phyloP scores from a whole-genome alignment of 495 filamentous ascomycete species.

The Aspergillus coremiiformis region DNA sequence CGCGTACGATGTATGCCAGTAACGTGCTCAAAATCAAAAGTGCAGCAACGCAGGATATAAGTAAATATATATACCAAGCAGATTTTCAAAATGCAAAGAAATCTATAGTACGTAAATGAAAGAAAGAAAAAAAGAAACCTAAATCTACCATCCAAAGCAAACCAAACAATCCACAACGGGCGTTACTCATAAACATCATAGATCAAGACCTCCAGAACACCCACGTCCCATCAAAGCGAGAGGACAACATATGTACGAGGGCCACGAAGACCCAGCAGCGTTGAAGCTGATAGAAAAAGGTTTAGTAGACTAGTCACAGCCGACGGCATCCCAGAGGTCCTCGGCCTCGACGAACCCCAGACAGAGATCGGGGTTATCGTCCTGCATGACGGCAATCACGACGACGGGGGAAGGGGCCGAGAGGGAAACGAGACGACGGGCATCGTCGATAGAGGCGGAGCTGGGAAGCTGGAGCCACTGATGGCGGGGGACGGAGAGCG shows the following conservation, averaged over 20 bases:
- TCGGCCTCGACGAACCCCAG: slow-evolving; percentile 33
- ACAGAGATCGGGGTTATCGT: slow-evolving; percentile 17
- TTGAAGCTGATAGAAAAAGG: background rate
- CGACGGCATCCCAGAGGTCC: slow-evolving; percentile 23
- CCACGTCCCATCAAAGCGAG: too few species aligned
- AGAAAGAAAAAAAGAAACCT: too few species aligned
- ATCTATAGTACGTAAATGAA: too few species aligned
- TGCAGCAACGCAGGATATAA: too few species aligned
- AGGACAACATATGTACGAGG: background rate
- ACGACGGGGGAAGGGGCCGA: slow-evolving; percentile 8
- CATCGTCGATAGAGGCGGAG: slow-evolving; percentile 28
- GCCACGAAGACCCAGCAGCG: too few species aligned
- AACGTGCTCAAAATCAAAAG: background rate
- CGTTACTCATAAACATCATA: background rate
- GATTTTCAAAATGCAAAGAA: too few species aligned
- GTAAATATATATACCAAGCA: too few species aligned
- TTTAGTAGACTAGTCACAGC: background rate
- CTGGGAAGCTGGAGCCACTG: slow-evolving; percentile 30
- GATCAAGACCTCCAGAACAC: background rate
- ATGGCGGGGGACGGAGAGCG: slow-evolving; percentile 19
- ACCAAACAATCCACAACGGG: background rate
- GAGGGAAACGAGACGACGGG: slow-evolving; percentile 19
- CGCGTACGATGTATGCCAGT: background rate
- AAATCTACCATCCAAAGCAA: too few species aligned
- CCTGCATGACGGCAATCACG: slow-evolving; percentile 31